Conservation (phyloP, 192 early-diverging fungal species). For the Borealophlyctis nickersoniae region DNA sequence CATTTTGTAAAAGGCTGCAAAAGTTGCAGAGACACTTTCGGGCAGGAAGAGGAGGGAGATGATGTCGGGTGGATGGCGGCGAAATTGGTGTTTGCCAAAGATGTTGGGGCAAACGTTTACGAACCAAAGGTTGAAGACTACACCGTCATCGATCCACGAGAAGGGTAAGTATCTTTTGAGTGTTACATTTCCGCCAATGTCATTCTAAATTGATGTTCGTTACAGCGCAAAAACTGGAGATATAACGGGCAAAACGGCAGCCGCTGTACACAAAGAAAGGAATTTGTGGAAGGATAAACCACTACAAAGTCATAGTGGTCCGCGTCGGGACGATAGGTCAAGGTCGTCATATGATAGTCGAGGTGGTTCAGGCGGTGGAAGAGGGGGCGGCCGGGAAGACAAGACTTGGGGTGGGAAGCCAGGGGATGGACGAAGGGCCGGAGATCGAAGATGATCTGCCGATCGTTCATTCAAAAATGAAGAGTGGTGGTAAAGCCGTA, state of each 20-base stretch:
- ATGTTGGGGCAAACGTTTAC: constrained; percentile 50
- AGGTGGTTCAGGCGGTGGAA: neutral
- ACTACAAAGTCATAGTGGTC: neutral
- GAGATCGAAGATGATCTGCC: too few species aligned
- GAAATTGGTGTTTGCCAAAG: constrained; percentile 72
- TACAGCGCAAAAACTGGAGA: neutral
- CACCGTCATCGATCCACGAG: constrained; percentile 25
- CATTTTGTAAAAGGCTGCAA: constrained; percentile 70
- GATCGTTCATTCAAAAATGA: too few species aligned
- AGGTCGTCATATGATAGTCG: neutral
- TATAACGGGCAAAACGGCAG: neutral
- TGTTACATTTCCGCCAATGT: neutral
- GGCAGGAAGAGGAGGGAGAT: constrained; percentile 38
- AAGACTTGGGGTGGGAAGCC: too few species aligned
- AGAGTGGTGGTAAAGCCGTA: too few species aligned
- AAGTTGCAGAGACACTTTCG: constrained; percentile 63
- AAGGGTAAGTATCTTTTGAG: neutral
- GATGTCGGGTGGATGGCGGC: constrained; percentile 75
- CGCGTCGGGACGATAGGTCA: neutral
- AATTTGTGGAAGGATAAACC: neutral
- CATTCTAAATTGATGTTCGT: neutral
- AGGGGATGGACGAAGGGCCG: too few species aligned
- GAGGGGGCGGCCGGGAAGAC: neutral
- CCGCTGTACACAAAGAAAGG: neutral
- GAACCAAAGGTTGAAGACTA: constrained; percentile 52